These are phyloP conservation scores for Aspergillus aculeatus DNA, from an alignment of 2,329 filamentous ascomycete genomes.

Conservation along the genomic window DNA sequence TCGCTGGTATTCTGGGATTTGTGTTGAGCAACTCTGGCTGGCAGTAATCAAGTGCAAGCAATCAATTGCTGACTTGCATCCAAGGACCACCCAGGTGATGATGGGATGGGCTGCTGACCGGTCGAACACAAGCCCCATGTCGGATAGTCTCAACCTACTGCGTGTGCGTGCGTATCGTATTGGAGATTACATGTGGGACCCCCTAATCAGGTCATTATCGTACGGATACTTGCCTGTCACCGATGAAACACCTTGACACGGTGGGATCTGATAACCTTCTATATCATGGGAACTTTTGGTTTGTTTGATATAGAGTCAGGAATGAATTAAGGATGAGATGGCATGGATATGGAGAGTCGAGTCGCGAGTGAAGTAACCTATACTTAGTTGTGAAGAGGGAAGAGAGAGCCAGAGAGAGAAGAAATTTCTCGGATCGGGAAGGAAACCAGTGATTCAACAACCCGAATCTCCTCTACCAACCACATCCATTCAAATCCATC, in stretches of 20 bases:
- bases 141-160: not conserved
- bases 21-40: no score
- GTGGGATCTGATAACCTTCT: no score
- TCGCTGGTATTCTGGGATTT: not conserved
- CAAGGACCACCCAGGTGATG: not conserved
- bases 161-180: not conserved
- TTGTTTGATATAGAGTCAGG: not conserved
- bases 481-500: constrained; percentile 15
- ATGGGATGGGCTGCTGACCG: not conserved
- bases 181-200: constrained; percentile 6
- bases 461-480: constrained; percentile 15
- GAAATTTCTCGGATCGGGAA: constrained; percentile 14
- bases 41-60: no score
- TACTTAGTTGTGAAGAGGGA: not conserved
- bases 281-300: no score
- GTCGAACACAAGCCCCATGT: not conserved
- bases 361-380: not conserved
- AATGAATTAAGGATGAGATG: not conserved
- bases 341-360: not conserved
- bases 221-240: constrained; percentile 4
- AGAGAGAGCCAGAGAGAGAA: not conserved
- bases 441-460: constrained; percentile 20
- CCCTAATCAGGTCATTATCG: constrained; percentile 1
- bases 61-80: not conserved
- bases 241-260: not conserved